Evolutionary conservation across 202 grass and related monocot genomes (phyloP).

Genomic region (Saccharum hybrid): DNA sequence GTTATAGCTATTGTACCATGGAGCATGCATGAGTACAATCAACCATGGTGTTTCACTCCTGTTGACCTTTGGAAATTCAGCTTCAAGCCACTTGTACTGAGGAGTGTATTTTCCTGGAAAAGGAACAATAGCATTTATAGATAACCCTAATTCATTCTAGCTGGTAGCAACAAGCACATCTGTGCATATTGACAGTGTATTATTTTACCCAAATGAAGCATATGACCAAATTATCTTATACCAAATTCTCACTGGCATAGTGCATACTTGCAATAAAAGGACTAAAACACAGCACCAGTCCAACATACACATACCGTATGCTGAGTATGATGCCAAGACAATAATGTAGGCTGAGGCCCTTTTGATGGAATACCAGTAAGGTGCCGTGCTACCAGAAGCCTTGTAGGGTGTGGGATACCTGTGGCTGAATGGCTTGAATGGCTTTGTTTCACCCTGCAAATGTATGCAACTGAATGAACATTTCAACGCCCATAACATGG

Average conservation of each 20-base stretch:
- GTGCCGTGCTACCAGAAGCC: conserved; percentile 70
- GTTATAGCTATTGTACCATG: conserved; percentile 97
- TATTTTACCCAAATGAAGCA: not conserved
- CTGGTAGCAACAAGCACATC: not conserved
- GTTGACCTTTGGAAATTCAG: conserved; percentile 87
- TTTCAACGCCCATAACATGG: not conserved
- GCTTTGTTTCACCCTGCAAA: conserved; percentile 77
- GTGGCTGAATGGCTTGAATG: conserved; percentile 79
- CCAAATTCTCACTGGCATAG: not conserved
- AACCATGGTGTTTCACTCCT: conserved; percentile 91
- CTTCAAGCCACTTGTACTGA: conserved; percentile 83
- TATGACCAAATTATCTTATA: not conserved
- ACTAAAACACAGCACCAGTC: not conserved
- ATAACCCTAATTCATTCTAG: not conserved
- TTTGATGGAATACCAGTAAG: conserved; percentile 92
- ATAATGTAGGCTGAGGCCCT: conserved; percentile 81
- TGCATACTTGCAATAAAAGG: not conserved
- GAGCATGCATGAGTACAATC: conserved; percentile 84
- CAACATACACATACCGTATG: conserved; percentile 63
- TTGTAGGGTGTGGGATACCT: conserved; percentile 76
- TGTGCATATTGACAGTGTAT: not conserved
- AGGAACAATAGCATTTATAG: conserved; percentile 7
- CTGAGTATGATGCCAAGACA: conserved; percentile 80
- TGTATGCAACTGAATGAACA: conserved; percentile 3
- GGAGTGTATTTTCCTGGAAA: conserved; percentile 80